Percentiles rank a stretch among this genome's conserved stretches.
These are phyloP conservation scores for Cicer yamashitae DNA, from an alignment of 306 rosid genomes.

Conservation along the genomic window DNA sequence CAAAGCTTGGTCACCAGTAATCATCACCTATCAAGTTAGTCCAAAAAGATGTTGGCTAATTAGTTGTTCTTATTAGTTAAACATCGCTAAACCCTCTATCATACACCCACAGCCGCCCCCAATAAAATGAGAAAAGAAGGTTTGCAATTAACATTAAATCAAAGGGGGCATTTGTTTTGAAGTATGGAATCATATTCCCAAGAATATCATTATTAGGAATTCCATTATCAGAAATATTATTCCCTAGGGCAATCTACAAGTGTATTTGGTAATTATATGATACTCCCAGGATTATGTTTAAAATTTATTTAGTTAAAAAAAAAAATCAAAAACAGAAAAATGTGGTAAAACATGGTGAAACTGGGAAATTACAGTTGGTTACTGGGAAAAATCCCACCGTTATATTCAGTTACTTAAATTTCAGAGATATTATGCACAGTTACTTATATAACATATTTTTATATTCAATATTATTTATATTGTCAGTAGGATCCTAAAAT, in stretches of 20 bases:
- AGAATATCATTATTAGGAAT: background rate
- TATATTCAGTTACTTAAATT: too few relatives aligned
- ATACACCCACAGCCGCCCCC: background rate
- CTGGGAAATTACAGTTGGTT: background rate
- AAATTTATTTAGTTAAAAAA: background rate
- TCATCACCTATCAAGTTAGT: conserved; percentile 76
- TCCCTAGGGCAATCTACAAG: background rate
- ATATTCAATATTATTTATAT: too few relatives aligned
- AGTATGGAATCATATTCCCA: background rate
- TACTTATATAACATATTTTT: too few relatives aligned
- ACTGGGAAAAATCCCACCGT: too few relatives aligned
- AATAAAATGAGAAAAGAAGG: background rate
- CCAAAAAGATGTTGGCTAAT: conserved; percentile 35
- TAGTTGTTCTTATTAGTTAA: conserved; percentile 30
- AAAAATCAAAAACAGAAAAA: background rate
- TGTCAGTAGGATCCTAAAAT: too few relatives aligned
- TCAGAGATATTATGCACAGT: too few relatives aligned
- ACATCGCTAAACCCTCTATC: conserved; percentile 22
- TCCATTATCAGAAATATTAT: background rate
- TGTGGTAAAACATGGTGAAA: background rate
- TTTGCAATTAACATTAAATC: conserved; percentile 25
- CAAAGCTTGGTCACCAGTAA: conserved; percentile 99
- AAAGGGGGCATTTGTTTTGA: background rate
- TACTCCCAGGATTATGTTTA: background rate
- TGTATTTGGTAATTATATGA: background rate